Evolutionary conservation across 1,284 basidiomycete species (phyloP), one percentile per base, ranked within the genome.

Genomic region (Trichosporon coremiiforme): DNA sequence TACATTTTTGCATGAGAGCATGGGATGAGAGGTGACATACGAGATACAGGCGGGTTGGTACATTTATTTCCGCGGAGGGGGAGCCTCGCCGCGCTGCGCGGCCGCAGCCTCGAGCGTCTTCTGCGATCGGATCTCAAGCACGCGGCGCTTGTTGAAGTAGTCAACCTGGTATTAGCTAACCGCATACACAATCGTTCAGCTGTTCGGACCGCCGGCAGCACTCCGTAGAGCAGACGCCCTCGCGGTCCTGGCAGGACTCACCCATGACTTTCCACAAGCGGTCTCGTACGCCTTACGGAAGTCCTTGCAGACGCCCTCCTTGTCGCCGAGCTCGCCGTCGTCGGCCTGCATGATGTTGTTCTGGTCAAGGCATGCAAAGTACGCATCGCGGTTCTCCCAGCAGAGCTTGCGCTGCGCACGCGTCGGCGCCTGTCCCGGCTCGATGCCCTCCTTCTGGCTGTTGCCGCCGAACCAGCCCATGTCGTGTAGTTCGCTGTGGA

Each of bases 111-210:
- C 79, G 20, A 80, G 71, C 65, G 83, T 84, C n/a, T 78, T 77
- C 66, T 78, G 77, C 70, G 83, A 80, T 22, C 84, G 74, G 38
- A 83, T 73, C 70, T 85, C 84, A 35, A 85, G 77, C 2, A 80
- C 78, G 36, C 84, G 76, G 20, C 85, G 80, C 73, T 85, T 84
- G 76, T 85, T 84, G 74, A 85, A 85, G 77, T 85, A 85, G 70
- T 85, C 84, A 75, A 84, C 81, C 84, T 85, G 72, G 22, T 9
- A 29, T 64, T 55, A 66, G 36, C 45, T 25, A 25, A 25, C 25
- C 25, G 25, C 25, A 25, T 25, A 25, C 25, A 25, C 25, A 25
- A 25, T 3, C 25, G 25, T 25, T 25, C 25, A 25, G 25, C 25
- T 25, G 1, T 25, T 25, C 25, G 25, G 25, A 25, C 25, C 25